phyloP scores from a whole-genome alignment of 768 basidiomycete species.

The Neoboletus magnificus region DNA sequence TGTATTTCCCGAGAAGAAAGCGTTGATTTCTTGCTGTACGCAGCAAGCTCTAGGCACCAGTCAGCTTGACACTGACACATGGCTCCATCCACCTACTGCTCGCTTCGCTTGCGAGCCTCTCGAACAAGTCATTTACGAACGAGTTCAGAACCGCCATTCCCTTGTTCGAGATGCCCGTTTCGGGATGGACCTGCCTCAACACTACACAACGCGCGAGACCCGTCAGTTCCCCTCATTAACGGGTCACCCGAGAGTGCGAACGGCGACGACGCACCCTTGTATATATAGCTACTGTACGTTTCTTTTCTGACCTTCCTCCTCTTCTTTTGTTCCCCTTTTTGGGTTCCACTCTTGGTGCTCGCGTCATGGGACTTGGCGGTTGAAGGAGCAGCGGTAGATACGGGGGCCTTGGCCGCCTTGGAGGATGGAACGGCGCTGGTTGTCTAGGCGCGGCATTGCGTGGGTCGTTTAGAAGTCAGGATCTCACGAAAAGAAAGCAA shows the following conservation, averaged over 20 bases:
- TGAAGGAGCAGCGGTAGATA: constrained; percentile 33
- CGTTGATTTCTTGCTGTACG: constrained; percentile 71
- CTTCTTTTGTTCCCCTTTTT: constrained; percentile 46
- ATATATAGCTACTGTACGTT: constrained; percentile 64
- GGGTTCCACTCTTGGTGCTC: constrained; percentile 11
- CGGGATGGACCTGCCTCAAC: constrained; percentile 71
- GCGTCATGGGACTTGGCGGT: constrained; percentile 34
- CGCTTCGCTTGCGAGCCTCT: constrained; percentile 53
- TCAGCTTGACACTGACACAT: not conserved
- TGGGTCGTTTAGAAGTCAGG: not conserved
- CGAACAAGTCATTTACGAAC: constrained; percentile 62
- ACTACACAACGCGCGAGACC: constrained; percentile 28
- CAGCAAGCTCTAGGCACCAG: constrained; percentile 47
- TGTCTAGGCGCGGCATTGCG: not conserved
- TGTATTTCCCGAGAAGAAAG: constrained; percentile 74
- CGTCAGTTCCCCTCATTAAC: not conserved
- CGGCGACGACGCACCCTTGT: constrained; percentile 41
- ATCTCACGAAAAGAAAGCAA: too few species aligned
- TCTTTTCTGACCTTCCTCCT: constrained; percentile 56
- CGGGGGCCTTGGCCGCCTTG: constrained; percentile 50
- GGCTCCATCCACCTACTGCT: constrained; percentile 36
- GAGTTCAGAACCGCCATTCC: constrained; percentile 58
- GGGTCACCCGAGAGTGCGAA: not conserved
- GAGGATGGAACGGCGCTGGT: constrained; percentile 27
- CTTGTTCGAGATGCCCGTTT: constrained; percentile 72